Evolutionary conservation across 2,329 filamentous ascomycete genomes (phyloP).

Genomic region (Ceratocystis ficicola): DNA sequence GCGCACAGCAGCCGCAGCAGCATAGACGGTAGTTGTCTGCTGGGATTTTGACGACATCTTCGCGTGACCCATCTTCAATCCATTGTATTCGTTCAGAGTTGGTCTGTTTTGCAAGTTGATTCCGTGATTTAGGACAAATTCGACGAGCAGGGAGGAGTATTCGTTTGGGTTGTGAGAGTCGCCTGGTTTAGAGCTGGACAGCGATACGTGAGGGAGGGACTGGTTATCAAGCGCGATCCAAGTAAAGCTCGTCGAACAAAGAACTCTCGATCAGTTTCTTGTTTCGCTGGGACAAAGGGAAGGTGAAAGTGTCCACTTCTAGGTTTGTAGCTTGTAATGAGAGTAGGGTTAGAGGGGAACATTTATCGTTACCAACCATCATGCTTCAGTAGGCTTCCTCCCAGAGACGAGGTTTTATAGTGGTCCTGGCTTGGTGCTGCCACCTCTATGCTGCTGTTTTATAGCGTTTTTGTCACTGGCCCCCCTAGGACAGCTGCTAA

Average conservation of each 20-base stretch:
- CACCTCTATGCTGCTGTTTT: no score
- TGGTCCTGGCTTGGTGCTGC: no score
- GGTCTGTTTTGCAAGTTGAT: not conserved
- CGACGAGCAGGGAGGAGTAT: not conserved
- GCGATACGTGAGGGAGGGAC: not conserved
- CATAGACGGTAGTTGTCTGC: constrained; percentile 43
- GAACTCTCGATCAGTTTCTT: not conserved
- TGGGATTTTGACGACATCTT: constrained; percentile 21
- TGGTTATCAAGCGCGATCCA: not conserved
- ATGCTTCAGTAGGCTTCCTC: not conserved
- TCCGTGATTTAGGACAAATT: not conserved
- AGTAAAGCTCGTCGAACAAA: not conserved
- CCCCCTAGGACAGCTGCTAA: not conserved
- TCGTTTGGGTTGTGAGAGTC: not conserved
- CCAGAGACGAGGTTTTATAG: not conserved
- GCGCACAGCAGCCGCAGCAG: constrained; percentile 63
- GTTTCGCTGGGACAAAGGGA: not conserved
- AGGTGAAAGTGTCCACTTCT: constrained; percentile 20
- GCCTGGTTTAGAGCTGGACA: not conserved
- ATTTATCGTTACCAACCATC: not conserved
- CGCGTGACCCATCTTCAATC: constrained; percentile 17
- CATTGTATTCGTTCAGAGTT: constrained; percentile 19
- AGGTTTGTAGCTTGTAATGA: not conserved
- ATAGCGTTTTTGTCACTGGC: not conserved
- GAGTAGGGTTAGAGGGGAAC: not conserved